Base-by-base conservation (phyloP, 2,329 filamentous ascomycete species). In the Pyricularia pennisetigena region DNA sequence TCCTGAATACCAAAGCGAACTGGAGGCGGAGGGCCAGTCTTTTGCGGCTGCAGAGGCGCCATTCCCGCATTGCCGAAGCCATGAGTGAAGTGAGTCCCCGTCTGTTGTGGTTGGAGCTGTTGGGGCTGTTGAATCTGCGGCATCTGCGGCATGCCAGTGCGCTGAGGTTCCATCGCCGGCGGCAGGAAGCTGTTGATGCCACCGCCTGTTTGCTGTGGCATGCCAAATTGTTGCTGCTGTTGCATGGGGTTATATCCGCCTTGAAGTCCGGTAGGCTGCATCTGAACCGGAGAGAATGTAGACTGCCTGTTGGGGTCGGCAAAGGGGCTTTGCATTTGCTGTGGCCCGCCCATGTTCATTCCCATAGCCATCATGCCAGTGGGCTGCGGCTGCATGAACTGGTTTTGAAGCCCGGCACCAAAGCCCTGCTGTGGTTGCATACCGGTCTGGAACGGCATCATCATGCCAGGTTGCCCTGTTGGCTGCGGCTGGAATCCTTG, bases 1-100 rank as follows among this genome's bases (percentile, higher is more conserved):
- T 88, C 87, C 69, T 86, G 84, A 49, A 97, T 89, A 57, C 95
- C 95, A 77, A 99, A 99, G 69, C 93, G 87, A 23, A 99, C 90
- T 28, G 93, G 88, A 64, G 95, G 95, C 24, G 94, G 83, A 7
- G 95, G 95, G 0, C 92, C 92, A 9, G 92, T 96, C 81, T 91
- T 89, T 76, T 96, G 92, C 64, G 92, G 86, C 70, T 89, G 80
- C 68, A 94, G 79, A 69, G 91, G 89, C 65, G 86, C 81, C 64
- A 82, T 76, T 81, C 0, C 16, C 65, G 68, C 10, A 78, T 80
- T 76, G 41, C 74, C 74, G 70, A 78, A 83, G 49, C 78, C 76
- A 71, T 78, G 78, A 72, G 67, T 80, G 79, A 72, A 85, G 62
- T 57, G 54, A 70, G 83, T 80, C 9, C 80, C 81, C 1, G 83